Conservation (phyloP, 257 asterid genomes). For the Buddleja alternifolia region DNA sequence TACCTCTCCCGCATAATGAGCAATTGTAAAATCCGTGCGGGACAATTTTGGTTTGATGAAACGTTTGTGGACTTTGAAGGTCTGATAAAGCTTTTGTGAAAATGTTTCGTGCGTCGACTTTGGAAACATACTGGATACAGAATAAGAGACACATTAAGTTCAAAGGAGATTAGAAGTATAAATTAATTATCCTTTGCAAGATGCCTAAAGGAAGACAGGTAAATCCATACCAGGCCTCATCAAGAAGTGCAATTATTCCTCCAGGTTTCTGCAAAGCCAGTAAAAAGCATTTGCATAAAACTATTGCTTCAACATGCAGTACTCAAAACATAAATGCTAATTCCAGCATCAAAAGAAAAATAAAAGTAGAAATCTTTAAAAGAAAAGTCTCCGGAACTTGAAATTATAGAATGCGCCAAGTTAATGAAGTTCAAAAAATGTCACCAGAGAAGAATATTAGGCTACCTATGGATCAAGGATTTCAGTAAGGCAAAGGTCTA, state of each 20-base stretch:
- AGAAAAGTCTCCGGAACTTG: constrained; percentile 14
- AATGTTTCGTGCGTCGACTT: constrained; percentile 97
- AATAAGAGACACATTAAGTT: constrained; percentile 28
- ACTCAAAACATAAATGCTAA: background rate
- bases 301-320: constrained; percentile 30
- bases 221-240: constrained; percentile 86
- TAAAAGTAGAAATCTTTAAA: background rate
- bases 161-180: constrained; percentile 8
- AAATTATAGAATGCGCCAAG: constrained; percentile 17
- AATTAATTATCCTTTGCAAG: constrained; percentile 22
- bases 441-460: background rate
- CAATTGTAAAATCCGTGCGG: constrained; percentile 86
- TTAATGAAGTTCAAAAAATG: constrained; percentile 15
- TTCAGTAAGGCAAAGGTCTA: background rate
- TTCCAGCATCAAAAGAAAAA: constrained; percentile 1
- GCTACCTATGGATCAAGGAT: too few relatives aligned
- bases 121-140: constrained; percentile 91
- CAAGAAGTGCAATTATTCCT: constrained; percentile 95
- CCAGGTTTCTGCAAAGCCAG: constrained; percentile 88
- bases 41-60: constrained; percentile 94
- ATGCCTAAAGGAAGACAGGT: background rate
- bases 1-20: constrained; percentile 99
- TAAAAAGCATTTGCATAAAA: constrained; percentile 19
- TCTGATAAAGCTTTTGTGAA: constrained; percentile 94
- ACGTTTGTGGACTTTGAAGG: constrained; percentile 82